These are phyloP conservation scores for Fraxinus quadrangulata DNA, from an alignment of 257 asterid species.

Conservation along the genomic window DNA sequence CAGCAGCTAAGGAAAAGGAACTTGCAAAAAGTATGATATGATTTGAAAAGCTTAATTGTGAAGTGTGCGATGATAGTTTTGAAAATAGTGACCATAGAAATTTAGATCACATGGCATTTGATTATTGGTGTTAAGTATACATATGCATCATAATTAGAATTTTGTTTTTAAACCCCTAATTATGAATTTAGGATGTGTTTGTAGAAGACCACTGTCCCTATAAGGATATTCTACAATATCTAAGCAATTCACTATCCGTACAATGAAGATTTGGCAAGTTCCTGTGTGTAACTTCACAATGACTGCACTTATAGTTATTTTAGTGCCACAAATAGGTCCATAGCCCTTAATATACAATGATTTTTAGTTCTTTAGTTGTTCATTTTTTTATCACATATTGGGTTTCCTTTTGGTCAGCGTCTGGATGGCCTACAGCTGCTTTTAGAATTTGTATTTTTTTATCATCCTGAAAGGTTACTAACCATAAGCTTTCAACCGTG, in stretches of 20 bases:
- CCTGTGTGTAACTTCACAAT: background rate
- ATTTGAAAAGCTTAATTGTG: background rate
- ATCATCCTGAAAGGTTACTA: background rate
- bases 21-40: conserved; percentile 63
- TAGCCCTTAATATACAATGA: background rate
- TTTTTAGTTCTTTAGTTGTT: background rate
- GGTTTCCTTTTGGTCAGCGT: background rate
- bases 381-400: background rate
- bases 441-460: background rate
- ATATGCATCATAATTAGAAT: background rate
- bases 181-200: background rate
- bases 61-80: conserved; percentile 6
- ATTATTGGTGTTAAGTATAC: conserved; percentile 12
- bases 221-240: conserved; percentile 8
- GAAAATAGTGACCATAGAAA: background rate
- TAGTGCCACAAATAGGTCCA: background rate
- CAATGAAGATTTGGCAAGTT: background rate
- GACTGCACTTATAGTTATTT: background rate
- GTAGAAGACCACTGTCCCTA: background rate
- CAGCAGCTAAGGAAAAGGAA: conserved; percentile 90
- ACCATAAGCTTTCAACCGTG: background rate
- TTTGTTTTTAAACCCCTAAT: background rate
- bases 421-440: background rate
- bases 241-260: background rate
- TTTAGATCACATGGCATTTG: background rate